A percentile compares a stretch with the other conserved stretches of the same genome.
phyloP scores from a whole-genome alignment of 2,329 filamentous ascomycete species.

The Cordyceps sp. region DNA sequence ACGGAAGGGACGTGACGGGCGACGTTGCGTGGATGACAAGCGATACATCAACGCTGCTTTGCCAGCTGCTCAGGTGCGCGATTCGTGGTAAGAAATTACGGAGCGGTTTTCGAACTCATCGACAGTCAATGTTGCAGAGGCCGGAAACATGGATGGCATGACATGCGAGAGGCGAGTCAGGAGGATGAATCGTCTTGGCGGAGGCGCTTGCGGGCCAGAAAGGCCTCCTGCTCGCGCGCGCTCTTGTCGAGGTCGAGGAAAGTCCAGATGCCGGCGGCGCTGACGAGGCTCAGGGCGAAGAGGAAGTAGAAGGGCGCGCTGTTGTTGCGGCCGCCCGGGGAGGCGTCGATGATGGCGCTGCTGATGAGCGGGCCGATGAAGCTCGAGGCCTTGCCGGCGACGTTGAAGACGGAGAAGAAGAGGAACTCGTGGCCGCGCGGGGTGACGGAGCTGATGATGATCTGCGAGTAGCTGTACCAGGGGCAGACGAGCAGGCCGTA shows the following conservation, averaged over 20 bases:
- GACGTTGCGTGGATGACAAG: no score
- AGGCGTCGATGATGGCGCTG: constrained; percentile 50
- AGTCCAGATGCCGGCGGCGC: constrained; percentile 32
- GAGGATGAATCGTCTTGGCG: no score
- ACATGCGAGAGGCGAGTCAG: no score
- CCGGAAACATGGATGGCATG: no score
- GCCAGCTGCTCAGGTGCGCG: no score
- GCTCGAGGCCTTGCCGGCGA: constrained; percentile 50
- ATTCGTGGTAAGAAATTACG: no score
- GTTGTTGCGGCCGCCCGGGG: constrained; percentile 33
- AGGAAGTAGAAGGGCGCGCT: constrained; percentile 51
- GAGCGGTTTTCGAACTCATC: no score
- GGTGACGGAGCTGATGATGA: constrained; percentile 54
- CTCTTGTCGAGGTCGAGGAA: constrained; percentile 47
- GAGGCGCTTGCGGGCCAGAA: neutral
- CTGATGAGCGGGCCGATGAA: constrained; percentile 56
- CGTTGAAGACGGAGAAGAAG: constrained; percentile 54
- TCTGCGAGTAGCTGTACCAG: constrained; percentile 56
- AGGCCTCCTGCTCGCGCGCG: constrained; percentile 34
- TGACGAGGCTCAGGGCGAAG: constrained; percentile 38
- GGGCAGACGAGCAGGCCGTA: constrained; percentile 52
- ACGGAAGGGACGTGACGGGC: no score
- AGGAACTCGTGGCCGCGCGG: constrained; percentile 52
- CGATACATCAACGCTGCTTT: no score
- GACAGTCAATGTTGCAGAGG: no score